These are phyloP conservation scores for Candida dajiaensis DNA, from an alignment of 805 yeast species.

Conservation along the genomic window DNA sequence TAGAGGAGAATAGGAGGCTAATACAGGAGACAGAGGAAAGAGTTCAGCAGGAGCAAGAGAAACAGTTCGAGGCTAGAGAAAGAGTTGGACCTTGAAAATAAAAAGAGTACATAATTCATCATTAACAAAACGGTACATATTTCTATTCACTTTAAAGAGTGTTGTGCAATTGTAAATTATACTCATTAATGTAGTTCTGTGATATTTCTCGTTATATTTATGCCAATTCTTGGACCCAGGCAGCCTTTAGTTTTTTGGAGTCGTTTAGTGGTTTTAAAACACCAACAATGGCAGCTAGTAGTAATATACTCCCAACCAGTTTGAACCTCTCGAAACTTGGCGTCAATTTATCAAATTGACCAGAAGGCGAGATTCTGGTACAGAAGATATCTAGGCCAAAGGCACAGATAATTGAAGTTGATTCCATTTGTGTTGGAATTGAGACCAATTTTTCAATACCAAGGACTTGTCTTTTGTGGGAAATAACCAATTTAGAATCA, in stretches of 20 bases:
- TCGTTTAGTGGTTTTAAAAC: constrained; percentile 54
- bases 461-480: constrained; percentile 44
- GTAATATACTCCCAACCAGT: constrained; percentile 52
- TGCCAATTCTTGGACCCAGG: constrained; percentile 10
- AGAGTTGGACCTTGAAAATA: background rate
- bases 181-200: too few species aligned
- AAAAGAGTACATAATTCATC: background rate
- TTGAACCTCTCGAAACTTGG: constrained; percentile 61
- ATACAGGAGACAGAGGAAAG: constrained; percentile 1
- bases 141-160: too few species aligned
- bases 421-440: constrained; percentile 66
- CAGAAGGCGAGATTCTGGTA: constrained; percentile 73
- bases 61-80: background rate
- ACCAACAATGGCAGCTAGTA: constrained; percentile 40
- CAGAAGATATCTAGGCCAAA: constrained; percentile 72
- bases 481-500: constrained; percentile 37
- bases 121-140: background rate
- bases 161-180: background rate
- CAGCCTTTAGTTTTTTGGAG: constrained; percentile 43
- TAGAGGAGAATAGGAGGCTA: constrained; percentile 1
- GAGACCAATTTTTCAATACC: constrained; percentile 33
- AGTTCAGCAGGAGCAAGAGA: background rate
- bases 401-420: constrained; percentile 68
- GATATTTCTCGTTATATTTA: background rate
- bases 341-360: constrained; percentile 72